These are phyloP conservation scores for Solanum chilense DNA, from an alignment of 257 asterid genomes.

Conservation along the genomic window DNA sequence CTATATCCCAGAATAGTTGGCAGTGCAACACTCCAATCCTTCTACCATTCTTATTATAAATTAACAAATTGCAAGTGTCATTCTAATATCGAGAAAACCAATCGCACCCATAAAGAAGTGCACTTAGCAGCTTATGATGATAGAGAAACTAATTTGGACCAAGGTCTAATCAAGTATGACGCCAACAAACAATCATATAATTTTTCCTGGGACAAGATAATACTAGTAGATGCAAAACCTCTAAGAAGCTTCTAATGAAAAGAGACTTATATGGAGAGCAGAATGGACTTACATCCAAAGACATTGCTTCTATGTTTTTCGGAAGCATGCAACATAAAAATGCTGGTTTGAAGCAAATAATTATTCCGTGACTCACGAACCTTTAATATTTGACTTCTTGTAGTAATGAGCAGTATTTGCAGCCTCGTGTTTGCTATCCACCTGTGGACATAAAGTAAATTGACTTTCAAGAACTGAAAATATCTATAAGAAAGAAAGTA, in stretches of 20 bases:
- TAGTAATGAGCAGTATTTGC: slow-evolving; percentile 90
- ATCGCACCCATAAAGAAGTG: background rate
- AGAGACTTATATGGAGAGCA: background rate
- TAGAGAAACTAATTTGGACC: background rate
- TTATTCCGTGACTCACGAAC: slow-evolving; percentile 10
- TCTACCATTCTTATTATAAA: background rate
- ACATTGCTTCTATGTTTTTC: background rate
- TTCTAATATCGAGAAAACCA: background rate
- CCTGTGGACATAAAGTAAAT: slow-evolving; percentile 20
- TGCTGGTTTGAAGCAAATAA: background rate
- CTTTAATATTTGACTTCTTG: slow-evolving; percentile 60
- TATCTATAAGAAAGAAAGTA: background rate
- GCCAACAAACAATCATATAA: background rate
- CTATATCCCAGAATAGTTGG: background rate
- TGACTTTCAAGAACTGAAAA: background rate
- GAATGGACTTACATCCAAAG: background rate
- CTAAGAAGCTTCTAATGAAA: background rate
- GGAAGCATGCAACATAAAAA: background rate
- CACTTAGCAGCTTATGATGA: background rate
- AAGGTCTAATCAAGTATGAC: background rate
- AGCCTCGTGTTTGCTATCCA: slow-evolving; percentile 95
- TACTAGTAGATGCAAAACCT: background rate
- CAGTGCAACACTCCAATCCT: background rate
- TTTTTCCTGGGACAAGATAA: background rate
- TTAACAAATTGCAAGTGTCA: background rate